A percentile compares a stretch with the other conserved stretches of the same genome.
Evolutionary conservation across 495 filamentous ascomycete genomes (phyloP).

Genomic region (Aspergillus saccharolyticus): DNA sequence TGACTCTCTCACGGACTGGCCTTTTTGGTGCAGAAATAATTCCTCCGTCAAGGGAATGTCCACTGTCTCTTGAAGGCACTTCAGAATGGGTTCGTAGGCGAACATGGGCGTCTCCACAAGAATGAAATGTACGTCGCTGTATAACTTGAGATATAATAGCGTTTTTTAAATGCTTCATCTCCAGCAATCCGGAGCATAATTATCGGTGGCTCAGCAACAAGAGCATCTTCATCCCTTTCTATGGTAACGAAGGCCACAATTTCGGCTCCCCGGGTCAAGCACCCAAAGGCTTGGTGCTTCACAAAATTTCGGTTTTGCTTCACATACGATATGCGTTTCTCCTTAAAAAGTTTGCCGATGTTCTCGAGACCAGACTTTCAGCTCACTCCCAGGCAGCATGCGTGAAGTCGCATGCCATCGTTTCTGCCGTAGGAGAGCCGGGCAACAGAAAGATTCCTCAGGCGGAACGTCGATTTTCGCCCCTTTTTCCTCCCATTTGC

Average conservation of each 20-base stretch:
- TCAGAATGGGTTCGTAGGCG: conserved; percentile 66
- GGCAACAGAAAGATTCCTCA: conserved; percentile 27
- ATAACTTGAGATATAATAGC: conserved; percentile 33
- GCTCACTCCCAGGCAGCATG: no score
- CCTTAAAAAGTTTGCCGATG: conserved; percentile 29
- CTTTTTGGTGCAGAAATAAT: conserved; percentile 36
- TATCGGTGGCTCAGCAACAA: conserved; percentile 43
- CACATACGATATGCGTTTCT: conserved; percentile 42
- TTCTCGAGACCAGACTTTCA: no score
- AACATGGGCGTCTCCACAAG: conserved; percentile 63
- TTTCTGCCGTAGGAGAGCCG: conserved; percentile 22
- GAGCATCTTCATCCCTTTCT: conserved; percentile 47
- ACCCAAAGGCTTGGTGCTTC: conserved; percentile 58
- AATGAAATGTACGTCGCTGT: conserved; percentile 39
- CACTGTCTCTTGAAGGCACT: conserved; percentile 50
- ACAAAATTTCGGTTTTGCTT: conserved; percentile 46
- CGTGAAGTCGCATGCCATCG: no score
- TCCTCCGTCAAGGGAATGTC: conserved; percentile 50
- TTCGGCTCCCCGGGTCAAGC: conserved; percentile 45
- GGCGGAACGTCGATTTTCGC: conserved; percentile 19
- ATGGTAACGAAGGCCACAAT: conserved; percentile 60
- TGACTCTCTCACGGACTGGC: conserved; percentile 15
- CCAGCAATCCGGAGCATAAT: conserved; percentile 51
- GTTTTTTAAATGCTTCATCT: conserved; percentile 37
- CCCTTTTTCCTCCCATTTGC: conserved; percentile 41